phyloP scores from a whole-genome alignment of 306 rosid genomes.

The Hippophae rhamnoides region DNA sequence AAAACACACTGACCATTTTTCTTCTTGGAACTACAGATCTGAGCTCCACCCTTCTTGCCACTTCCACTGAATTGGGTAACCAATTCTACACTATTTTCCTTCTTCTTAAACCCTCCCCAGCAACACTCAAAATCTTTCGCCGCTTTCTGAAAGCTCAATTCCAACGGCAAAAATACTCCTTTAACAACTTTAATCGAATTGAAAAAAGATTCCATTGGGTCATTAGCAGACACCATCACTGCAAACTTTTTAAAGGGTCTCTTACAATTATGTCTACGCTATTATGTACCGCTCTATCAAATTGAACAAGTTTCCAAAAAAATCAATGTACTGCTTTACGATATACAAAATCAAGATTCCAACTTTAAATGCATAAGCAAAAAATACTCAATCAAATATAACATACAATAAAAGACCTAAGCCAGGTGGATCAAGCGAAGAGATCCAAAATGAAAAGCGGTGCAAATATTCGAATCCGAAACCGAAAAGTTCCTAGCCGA shows the following conservation, averaged over 20 bases:
- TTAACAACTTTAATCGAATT: constrained; percentile 73
- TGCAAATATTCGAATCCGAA: constrained; percentile 13
- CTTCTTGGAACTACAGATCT: constrained; percentile 58
- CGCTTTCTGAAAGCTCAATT: constrained; percentile 65
- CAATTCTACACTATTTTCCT: constrained; percentile 35
- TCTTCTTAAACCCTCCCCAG: constrained; percentile 51
- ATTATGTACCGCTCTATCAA: no score
- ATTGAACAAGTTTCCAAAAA: background rate
- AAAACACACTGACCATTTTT: constrained; percentile 30
- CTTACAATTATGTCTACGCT: no score
- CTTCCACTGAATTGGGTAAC: constrained; percentile 38
- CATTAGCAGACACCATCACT: constrained; percentile 71
- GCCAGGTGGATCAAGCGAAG: constrained; percentile 12
- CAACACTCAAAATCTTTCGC: constrained; percentile 82
- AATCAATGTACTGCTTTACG: constrained; percentile 4
- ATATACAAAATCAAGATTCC: constrained; percentile 5
- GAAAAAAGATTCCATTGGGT: constrained; percentile 80
- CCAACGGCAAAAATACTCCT: constrained; percentile 68
- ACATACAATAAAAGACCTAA: constrained; percentile 8
- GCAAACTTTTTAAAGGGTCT: constrained; percentile 1
- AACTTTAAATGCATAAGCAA: background rate
- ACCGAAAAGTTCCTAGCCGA: constrained; percentile 13
- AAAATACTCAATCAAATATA: constrained; percentile 3
- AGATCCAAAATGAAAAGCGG: constrained; percentile 24
- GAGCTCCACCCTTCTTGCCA: constrained; percentile 35